A percentile compares a stretch with the other conserved stretches of the same genome.
phyloP scores from a whole-genome alignment of 495 filamentous ascomycete species.

The Annulohypoxylon bovei region DNA sequence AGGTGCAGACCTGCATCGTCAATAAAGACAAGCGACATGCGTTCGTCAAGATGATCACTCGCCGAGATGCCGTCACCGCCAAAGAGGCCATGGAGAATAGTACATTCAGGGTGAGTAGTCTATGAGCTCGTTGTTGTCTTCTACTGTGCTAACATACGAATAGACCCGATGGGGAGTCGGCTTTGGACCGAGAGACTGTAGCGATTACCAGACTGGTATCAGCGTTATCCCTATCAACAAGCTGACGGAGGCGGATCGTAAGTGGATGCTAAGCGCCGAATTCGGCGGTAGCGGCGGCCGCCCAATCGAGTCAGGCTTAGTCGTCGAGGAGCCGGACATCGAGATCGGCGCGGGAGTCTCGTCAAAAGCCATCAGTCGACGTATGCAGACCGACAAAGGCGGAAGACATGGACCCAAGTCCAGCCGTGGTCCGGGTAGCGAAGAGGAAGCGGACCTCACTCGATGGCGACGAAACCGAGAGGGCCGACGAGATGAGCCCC shows the following conservation, averaged over 20 bases:
- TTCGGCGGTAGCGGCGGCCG: slow-evolving; percentile 91
- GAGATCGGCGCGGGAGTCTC: slow-evolving; percentile 98
- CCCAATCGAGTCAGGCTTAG: slow-evolving; percentile 80
- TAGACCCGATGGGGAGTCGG: slow-evolving; percentile 97
- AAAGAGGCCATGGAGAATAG: slow-evolving; percentile 90
- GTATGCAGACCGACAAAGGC: slow-evolving; percentile 80
- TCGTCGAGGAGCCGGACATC: slow-evolving; percentile 97
- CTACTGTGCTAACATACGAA: slow-evolving; percentile 33
- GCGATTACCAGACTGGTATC: slow-evolving; percentile 91
- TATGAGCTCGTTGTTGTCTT: slow-evolving; percentile 1
- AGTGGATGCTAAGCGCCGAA: slow-evolving; percentile 96
- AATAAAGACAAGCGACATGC: slow-evolving; percentile 97
- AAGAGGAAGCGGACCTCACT: slow-evolving; percentile 58
- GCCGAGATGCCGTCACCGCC: slow-evolving; percentile 82
- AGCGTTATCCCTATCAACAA: slow-evolving; percentile 92
- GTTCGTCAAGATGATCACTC: slow-evolving; percentile 97
- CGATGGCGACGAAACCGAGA: slow-evolving; percentile 56
- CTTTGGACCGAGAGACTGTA: slow-evolving; percentile 96
- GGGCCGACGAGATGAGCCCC: slow-evolving; percentile 54
- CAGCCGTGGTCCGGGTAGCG: slow-evolving; percentile 66
- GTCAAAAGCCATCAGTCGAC: slow-evolving; percentile 90
- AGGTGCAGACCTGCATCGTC: slow-evolving; percentile 96
- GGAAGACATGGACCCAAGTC: slow-evolving; percentile 79
- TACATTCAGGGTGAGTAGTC: slow-evolving; percentile 78
- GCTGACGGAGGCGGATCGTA: slow-evolving; percentile 93